Evolutionary conservation across 1,139 yeast species (phyloP).

Genomic region (Pichia sp.): DNA sequence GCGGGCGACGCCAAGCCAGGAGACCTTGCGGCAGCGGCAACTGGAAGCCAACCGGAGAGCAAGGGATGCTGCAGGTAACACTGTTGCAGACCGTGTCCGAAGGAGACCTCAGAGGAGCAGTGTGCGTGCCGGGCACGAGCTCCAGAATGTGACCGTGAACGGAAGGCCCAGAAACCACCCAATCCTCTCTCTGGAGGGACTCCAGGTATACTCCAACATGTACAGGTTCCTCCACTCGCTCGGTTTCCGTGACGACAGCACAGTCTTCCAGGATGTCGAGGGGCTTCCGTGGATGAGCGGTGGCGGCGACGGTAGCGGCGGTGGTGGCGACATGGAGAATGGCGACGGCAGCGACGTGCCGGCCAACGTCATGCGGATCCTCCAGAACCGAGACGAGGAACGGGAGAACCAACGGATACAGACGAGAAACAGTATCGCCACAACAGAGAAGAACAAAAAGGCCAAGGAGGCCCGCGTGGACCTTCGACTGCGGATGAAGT

Average conservation of each 20-base stretch:
- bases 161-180: constrained; percentile 5
- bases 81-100: constrained; percentile 2
- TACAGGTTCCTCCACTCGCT: constrained; percentile 8
- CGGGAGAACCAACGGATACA: constrained; percentile 30
- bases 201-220: constrained; percentile 1
- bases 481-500: constrained; percentile 24
- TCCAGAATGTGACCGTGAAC: neutral
- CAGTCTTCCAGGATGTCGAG: neutral
- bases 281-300: neutral
- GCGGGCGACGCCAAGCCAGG: constrained; percentile 1
- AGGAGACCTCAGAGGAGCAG: constrained; percentile 3
- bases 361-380: constrained; percentile 33
- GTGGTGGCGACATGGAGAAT: neutral
- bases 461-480: constrained; percentile 31
- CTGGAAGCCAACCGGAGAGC: constrained; percentile 12
- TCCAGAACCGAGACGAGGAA: constrained; percentile 31
- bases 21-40: constrained; percentile 8
- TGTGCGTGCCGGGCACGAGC: neutral
- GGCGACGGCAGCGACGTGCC: constrained; percentile 32
- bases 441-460: constrained; percentile 31
- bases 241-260: neutral
- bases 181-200: neutral
- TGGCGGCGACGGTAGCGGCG: neutral
- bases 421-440: constrained; percentile 29
- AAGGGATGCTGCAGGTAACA: constrained; percentile 9